Conservation (phyloP, 2,329 filamentous ascomycete species). For the Alternaria longipes region DNA sequence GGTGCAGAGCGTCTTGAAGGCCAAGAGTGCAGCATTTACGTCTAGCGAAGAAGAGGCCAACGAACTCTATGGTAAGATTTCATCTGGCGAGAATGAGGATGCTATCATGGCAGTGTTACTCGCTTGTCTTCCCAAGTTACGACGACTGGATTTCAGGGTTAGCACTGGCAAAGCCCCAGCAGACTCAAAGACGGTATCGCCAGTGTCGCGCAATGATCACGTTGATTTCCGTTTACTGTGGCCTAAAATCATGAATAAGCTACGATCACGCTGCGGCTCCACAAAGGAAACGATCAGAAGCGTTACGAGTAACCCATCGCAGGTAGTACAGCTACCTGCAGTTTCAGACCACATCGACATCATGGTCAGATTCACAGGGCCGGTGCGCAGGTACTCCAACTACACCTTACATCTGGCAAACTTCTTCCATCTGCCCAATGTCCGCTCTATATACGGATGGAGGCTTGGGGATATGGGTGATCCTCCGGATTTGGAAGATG, state of each 20-base stretch:
- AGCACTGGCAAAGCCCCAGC: not conserved
- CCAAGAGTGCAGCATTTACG: not conserved
- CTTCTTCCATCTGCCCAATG: not conserved
- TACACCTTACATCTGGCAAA: not conserved
- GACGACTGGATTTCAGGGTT: not conserved
- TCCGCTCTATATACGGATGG: conserved; percentile 1
- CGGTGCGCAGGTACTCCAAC: not conserved
- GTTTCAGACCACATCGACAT: not conserved
- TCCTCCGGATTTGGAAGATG: not conserved
- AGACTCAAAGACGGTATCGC: no score
- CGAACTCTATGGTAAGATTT: not conserved
- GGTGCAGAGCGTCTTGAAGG: not conserved
- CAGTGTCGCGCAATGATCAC: not conserved
- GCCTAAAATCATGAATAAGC: not conserved
- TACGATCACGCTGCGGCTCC: not conserved
- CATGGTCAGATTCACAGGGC: not conserved
- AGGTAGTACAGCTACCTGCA: not conserved
- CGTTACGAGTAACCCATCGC: not conserved
- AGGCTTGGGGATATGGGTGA: not conserved
- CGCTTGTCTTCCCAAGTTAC: not conserved
- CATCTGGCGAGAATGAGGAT: not conserved
- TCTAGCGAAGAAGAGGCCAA: not conserved
- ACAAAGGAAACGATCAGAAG: not conserved
- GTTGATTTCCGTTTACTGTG: not conserved
- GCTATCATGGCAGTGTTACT: not conserved